These are phyloP conservation scores for Moelleriella libera DNA, from an alignment of 2,329 filamentous ascomycete species.

Conservation along the genomic window DNA sequence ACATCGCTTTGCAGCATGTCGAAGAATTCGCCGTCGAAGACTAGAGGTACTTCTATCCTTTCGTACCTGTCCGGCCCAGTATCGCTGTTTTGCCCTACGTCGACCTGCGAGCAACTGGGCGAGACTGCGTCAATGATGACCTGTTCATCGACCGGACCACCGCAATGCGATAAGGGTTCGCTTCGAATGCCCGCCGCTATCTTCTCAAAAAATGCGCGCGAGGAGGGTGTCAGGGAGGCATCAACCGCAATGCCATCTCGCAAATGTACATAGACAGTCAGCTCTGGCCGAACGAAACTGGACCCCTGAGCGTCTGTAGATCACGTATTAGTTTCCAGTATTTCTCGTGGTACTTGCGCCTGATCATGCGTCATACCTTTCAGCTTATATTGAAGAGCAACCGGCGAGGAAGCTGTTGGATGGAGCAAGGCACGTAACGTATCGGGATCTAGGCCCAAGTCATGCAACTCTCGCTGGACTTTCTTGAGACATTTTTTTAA, in stretches of 20 bases:
- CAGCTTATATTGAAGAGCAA: slow-evolving; percentile 40
- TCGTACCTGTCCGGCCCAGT: slow-evolving; percentile 10
- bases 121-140: not conserved
- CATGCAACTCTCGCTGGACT: slow-evolving; percentile 55
- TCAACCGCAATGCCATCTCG: slow-evolving; percentile 53
- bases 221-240: slow-evolving; percentile 51
- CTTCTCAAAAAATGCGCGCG: slow-evolving; percentile 47
- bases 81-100: not conserved
- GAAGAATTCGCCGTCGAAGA: slow-evolving; percentile 71
- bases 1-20: slow-evolving; percentile 60
- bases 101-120: not conserved
- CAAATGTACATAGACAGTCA: slow-evolving; percentile 56
- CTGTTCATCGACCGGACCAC: slow-evolving; percentile 1
- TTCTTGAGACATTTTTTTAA: slow-evolving; percentile 84
- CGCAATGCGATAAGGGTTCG: slow-evolving; percentile 1
- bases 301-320: slow-evolving; percentile 22
- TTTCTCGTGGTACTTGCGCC: not conserved
- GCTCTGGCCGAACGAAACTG: slow-evolving; percentile 45
- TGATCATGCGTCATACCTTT: slow-evolving; percentile 22
- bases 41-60: slow-evolving; percentile 58
- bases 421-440: slow-evolving; percentile 53
- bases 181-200: slow-evolving; percentile 32
- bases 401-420: slow-evolving; percentile 29
- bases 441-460: slow-evolving; percentile 56
- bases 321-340: not conserved